Base-by-base conservation (phyloP, 2,329 filamentous ascomycete genomes). In the Diaporthe capsici region DNA sequence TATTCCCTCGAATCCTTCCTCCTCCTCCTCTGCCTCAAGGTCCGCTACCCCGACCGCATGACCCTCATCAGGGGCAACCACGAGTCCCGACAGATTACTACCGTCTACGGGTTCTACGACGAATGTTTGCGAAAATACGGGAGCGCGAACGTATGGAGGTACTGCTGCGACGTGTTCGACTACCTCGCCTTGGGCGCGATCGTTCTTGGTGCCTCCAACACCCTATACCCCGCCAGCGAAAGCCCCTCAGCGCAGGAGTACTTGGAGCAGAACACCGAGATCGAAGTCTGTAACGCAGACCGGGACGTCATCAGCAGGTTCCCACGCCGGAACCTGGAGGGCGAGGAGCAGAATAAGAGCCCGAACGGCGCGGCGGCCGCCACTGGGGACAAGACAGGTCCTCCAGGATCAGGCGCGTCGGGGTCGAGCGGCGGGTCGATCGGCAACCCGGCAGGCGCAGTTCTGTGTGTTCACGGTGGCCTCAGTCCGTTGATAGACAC, bases 141-240 rank as follows among this genome's bases (percentile, higher is more conserved):
- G 76, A 98, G 94, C 82, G 96, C 96, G 51, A 98, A 98, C 81
- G 96, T 98, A 1, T 98, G 96, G 96, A 91, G 95, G 73, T 96
- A 98, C 83, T 99, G 96, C 87, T 98, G 96, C 85, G 97, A 99
- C 81, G 94, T 98, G 5, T 99, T 99, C 83, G 96, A 99, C 86
- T 98, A 98, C 84, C 92, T 99, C 31, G 95, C 96, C 7, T 91
- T 98, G 7, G 95, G 95, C 71, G 96, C 96, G 63, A 92, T 98
- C 78, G 94, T 97, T 9, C 91, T 98, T n/a, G 97, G 97, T 78
- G 95, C 97, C 86, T 88, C 94, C 84, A 86, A 93, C 88, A 84
- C 89, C 78, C 84, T 94, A 79, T 84, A 89, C 28, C 82, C 87
- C 17, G 78, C 88, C 71, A 89, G 87, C 79, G 88, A 87, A 58